Base-by-base conservation (phyloP, 805 yeast species). In the Lipomyces kockii region DNA sequence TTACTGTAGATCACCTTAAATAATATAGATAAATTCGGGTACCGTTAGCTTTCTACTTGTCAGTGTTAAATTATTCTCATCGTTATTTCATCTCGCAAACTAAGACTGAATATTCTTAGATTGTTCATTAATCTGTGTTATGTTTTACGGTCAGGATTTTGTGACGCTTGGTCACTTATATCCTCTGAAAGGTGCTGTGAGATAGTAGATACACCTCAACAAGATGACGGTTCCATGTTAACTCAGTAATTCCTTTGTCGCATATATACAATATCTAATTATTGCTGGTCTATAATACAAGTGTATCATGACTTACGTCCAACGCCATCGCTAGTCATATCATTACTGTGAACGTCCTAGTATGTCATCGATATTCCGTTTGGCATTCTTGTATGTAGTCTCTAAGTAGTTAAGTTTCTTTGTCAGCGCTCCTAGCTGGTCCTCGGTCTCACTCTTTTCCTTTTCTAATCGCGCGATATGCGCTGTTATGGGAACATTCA, bases 381-480 rank as follows among this genome's bases (percentile, higher is more conserved):
- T 69, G 14, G 72, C 67, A 46, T 69, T 69, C 49, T 69, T 69
- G 55, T 67, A 65, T 12, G 70, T 66, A 9, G 60, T 64, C 20
- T 69, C 72, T 20, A 69, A 46, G 35, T 69, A 69, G 29, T 69
- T 58, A 29, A 69, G 58, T 57, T 69, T 69, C 64, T 68, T 69
- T 57, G 46, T 58, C 63, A 69, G 14, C 8, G 72, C 71, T 34
- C 27, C 63, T 17, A 69, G 35, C 43, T 69, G 72, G n/a, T 69
- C 72, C 17, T 69, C 57, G 17, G 54, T 37, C n/a, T 53, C 71
- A 8, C 34, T n/a, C 53, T 62, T 66, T 43, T 69, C 69, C 51
- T 60, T 63, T 12, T 63, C 64, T 52, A 69, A 25, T 35, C 64
- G 63, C 11, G 39, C 56, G 35, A 67, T 60, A 39, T 69, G 72